Evolutionary conservation across 306 rosid species (phyloP).

Genomic region (Carpinus viminea): DNA sequence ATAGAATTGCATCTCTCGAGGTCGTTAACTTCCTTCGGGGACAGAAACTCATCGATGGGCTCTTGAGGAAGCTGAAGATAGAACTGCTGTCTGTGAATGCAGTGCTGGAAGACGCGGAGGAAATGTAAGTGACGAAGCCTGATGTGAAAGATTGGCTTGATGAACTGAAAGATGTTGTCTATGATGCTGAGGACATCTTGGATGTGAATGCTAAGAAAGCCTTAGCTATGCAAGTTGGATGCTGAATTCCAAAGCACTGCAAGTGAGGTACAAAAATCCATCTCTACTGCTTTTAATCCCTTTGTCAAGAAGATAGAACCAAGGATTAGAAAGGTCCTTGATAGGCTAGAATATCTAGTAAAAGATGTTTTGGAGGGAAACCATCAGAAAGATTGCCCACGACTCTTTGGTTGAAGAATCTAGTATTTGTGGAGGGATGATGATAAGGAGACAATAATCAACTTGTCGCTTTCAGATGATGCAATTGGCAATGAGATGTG

Average conservation of each 20-base stretch:
- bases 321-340: background rate
- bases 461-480: background rate
- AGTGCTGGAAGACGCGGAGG: constrained; percentile 33
- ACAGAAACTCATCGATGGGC: background rate
- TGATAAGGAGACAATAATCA: background rate
- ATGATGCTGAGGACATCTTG: constrained; percentile 16
- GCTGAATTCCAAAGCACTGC: background rate
- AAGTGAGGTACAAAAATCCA: background rate
- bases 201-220: background rate
- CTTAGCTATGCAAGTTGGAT: background rate
- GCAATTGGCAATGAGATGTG: background rate
- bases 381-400: background rate
- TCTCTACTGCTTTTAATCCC: background rate
- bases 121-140: constrained; percentile 1
- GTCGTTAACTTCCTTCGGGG: constrained; percentile 1
- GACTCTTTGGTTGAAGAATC: background rate
- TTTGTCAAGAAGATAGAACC: background rate
- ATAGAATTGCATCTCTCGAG: constrained; percentile 19
- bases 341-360: background rate
- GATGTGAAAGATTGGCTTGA: constrained; percentile 20
- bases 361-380: background rate
- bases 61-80: constrained; percentile 12
- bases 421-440: constrained; percentile 16
- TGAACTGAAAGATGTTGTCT: constrained; percentile 6
- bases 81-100: background rate